Conservation (phyloP, 345 rosid genomes). For the Firmiana major region DNA sequence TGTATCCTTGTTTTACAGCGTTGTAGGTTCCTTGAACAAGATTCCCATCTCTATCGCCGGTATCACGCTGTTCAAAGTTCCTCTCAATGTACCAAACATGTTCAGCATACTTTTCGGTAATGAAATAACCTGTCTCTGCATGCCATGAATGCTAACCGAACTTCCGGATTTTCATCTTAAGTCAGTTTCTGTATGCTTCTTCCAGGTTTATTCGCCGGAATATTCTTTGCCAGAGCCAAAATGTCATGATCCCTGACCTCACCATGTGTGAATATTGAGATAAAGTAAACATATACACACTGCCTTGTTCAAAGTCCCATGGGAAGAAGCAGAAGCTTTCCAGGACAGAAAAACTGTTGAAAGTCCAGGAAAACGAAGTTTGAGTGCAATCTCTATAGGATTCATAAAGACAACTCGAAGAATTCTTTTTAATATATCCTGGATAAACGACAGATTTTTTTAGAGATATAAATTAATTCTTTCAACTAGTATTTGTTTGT, state of each 20-base stretch:
- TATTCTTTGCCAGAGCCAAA: slow-evolving; percentile 79
- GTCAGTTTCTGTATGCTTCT: slow-evolving; percentile 8
- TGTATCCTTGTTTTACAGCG: slow-evolving; percentile 34
- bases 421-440: too few species aligned
- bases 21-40: slow-evolving; percentile 91
- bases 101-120: slow-evolving; percentile 90
- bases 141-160: neutral
- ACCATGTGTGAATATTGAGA: neutral
- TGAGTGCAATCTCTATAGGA: too few species aligned
- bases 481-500: too few species aligned
- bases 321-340: neutral
- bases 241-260: slow-evolving; percentile 48
- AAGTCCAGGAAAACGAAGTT: too few species aligned
- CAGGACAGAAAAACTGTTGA: neutral
- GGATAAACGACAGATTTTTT: too few species aligned
- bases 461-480: too few species aligned
- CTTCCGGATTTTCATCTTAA: neutral
- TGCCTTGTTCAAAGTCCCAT: too few species aligned
- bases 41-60: slow-evolving; percentile 83
- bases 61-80: slow-evolving; percentile 70
- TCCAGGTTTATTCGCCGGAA: slow-evolving; percentile 85
- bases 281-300: neutral
- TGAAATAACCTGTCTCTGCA: slow-evolving; percentile 4
- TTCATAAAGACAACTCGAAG: too few species aligned
- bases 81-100: slow-evolving; percentile 64